Evolutionary conservation across 345 rosid species (phyloP), one percentile per base, ranked within the genome.

Genomic region (Salix arbutifolia): DNA sequence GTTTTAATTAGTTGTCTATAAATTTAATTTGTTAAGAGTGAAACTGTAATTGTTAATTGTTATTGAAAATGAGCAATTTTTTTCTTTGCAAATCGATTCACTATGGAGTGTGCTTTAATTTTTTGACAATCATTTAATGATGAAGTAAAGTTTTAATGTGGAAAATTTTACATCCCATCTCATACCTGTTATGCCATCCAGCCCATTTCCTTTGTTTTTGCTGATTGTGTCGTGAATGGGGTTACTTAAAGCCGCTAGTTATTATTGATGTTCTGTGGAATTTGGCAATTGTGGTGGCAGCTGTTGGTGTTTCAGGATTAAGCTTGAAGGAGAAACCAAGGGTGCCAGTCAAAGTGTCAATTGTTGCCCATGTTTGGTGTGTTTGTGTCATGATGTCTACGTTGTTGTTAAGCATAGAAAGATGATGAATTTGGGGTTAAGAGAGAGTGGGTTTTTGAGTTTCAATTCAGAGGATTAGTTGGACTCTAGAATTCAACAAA

Each of bases 311-410:
- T 67, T 19, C 90, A 85, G 83, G 81, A 71, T 13, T 85, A 78
- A 90, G 96, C 67, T 46, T 62, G 31, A 66, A 81, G 11, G 99
- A 94, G 80, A 80, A 71, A 44, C 91, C 95, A 16, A 74, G 42
- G 21, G 91, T 85, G 74, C 99, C 97, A 21, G 74, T 96, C 40
- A 89, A 97, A 85, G 28, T 91, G 69, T 93, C 98, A 98, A 70
- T 91, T 4, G 46, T 80, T 28, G 98, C n/a, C n/a, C n/a, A n/a
- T n/a, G n/a, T n/a, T n/a, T n/a, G 93, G 33, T 96, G 85, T 93
- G 97, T 70, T 46, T 88, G 80, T 80, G 93, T 66, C 97, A 93
- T 73, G 78, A 88, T 64, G 92, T 76, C 1, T 90, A 92, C 64
- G 96, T 95, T 8, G 68, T 83, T 19, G 73, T 76, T 16, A 93